These are phyloP conservation scores for Alternaria triticina DNA, from an alignment of 2,329 filamentous ascomycete genomes.

Conservation along the genomic window DNA sequence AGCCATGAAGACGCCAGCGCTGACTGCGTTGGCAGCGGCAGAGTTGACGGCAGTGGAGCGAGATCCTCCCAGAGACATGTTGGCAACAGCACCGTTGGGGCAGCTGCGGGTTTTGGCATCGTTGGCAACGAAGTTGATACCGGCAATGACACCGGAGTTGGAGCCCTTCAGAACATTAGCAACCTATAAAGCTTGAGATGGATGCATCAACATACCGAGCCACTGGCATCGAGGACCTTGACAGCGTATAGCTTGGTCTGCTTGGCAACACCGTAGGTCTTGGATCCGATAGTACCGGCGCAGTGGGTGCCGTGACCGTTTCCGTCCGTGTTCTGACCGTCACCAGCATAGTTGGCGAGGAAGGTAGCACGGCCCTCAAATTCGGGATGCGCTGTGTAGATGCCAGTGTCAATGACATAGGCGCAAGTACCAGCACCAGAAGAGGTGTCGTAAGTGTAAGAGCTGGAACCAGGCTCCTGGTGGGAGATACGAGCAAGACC, in stretches of 20 bases:
- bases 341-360: slow-evolving; percentile 47
- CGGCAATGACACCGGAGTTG: slow-evolving; percentile 49
- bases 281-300: slow-evolving; percentile 47
- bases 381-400: slow-evolving; percentile 60
- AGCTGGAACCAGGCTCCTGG: slow-evolving; percentile 31
- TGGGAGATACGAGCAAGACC: slow-evolving; percentile 53
- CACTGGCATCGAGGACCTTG: slow-evolving; percentile 48
- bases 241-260: slow-evolving; percentile 49
- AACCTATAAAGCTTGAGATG: slow-evolving; percentile 1
- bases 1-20: slow-evolving; percentile 48
- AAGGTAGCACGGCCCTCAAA: slow-evolving; percentile 50
- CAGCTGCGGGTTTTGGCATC: slow-evolving; percentile 44
- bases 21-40: slow-evolving; percentile 45
- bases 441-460: slow-evolving; percentile 50
- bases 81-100: slow-evolving; percentile 46
- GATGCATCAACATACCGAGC: slow-evolving; percentile 36
- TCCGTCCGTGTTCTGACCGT: slow-evolving; percentile 44
- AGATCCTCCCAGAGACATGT: slow-evolving; percentile 51
- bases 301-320: slow-evolving; percentile 51
- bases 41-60: slow-evolving; percentile 48
- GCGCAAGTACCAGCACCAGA: slow-evolving; percentile 55
- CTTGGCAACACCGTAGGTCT: slow-evolving; percentile 49
- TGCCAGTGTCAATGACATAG: slow-evolving; percentile 71
- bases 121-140: slow-evolving; percentile 47
- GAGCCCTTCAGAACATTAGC: slow-evolving; percentile 41